Percentiles rank a stretch among this genome's conserved stretches.
phyloP scores from a whole-genome alignment of 441 rosid genomes.

The Gossypium schwendimanii region DNA sequence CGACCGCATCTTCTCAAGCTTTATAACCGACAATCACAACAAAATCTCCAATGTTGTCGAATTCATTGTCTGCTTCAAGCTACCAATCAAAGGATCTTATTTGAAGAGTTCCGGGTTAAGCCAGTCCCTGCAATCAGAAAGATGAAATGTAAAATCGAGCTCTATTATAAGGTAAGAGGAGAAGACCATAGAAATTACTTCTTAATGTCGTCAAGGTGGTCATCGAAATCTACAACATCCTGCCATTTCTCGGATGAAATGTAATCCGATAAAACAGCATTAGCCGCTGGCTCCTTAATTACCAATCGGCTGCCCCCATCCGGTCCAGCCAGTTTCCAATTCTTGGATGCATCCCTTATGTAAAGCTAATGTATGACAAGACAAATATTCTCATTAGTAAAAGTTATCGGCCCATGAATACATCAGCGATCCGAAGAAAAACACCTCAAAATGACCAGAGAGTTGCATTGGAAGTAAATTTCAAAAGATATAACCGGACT shows the following conservation, averaged over 20 bases:
- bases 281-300: slow-evolving; percentile 79
- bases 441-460: not conserved
- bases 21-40: not conserved
- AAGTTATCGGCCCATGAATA: not conserved
- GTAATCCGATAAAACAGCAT: slow-evolving; percentile 57
- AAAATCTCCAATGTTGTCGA: not conserved
- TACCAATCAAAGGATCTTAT: slow-evolving; percentile 3
- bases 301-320: slow-evolving; percentile 60
- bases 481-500: not conserved
- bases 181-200: slow-evolving; percentile 38
- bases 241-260: slow-evolving; percentile 76
- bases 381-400: slow-evolving; percentile 6
- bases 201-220: slow-evolving; percentile 84
- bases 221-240: slow-evolving; percentile 77
- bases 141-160: not conserved
- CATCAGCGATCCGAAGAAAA: not conserved
- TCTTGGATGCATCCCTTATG: slow-evolving; percentile 77
- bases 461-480: not conserved
- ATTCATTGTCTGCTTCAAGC: not conserved
- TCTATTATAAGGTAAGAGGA: not conserved
- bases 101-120: slow-evolving; percentile 80
- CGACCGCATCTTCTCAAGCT: not conserved
- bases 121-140: slow-evolving; percentile 71
- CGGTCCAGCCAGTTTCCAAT: slow-evolving; percentile 65
- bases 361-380: slow-evolving; percentile 45